These are phyloP conservation scores for Patellifolia procumbens DNA, from an alignment of 179 eudicot genomes.

Conservation along the genomic window DNA sequence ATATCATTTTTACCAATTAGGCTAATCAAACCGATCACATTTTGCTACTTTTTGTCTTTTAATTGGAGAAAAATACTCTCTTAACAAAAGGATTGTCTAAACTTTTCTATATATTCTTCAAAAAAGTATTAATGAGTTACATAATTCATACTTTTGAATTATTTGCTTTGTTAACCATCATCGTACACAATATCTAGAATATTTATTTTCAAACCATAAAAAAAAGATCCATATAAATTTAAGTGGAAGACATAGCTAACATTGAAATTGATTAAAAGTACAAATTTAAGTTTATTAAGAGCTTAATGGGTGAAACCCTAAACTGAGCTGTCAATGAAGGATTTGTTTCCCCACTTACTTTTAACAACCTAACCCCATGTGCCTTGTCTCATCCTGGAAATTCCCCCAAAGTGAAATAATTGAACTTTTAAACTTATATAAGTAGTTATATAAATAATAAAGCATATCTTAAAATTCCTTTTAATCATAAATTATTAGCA, in stretches of 20 bases:
- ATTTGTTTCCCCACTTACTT: constrained; percentile 22
- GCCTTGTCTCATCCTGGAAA: constrained; percentile 32
- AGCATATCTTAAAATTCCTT: constrained; percentile 18
- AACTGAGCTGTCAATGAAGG: constrained; percentile 20
- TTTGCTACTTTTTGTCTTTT: too few relatives aligned
- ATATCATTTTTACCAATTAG: too few relatives aligned
- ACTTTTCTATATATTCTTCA: too few relatives aligned
- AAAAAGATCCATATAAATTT: not conserved
- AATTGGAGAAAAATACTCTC: too few relatives aligned
- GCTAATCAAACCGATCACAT: too few relatives aligned
- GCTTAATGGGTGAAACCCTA: constrained; percentile 10
- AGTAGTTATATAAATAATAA: not conserved
- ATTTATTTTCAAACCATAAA: not conserved
- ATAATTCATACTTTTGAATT: too few relatives aligned
- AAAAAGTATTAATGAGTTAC: too few relatives aligned
- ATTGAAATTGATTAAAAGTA: not conserved
- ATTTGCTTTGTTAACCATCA: too few relatives aligned
- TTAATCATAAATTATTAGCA: constrained; percentile 14
- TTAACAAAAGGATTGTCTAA: too few relatives aligned
- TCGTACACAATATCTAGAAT: too few relatives aligned
- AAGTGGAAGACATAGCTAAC: not conserved
- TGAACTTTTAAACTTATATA: not conserved
- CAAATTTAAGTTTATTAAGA: not conserved
- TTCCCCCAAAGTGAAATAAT: constrained; percentile 16
- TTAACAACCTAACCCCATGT: constrained; percentile 34